Evolutionary conservation across 2,329 filamentous ascomycete species (phyloP), one percentile per base, ranked within the genome.

Genomic region (Fusarium torreyae): DNA sequence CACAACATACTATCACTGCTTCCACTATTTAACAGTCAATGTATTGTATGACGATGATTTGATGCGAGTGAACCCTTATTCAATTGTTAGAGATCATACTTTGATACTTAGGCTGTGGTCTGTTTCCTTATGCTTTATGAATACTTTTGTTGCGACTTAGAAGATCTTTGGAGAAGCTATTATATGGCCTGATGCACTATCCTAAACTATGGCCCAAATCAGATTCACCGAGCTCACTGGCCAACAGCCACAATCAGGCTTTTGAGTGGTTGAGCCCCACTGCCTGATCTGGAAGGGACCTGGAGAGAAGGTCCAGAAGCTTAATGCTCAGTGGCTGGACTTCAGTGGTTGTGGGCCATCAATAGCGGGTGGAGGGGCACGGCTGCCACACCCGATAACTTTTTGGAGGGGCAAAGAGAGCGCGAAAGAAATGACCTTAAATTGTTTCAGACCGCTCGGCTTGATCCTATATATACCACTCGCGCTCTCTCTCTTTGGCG

Each of bases 181-280:
- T 24, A 24, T 28, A 24, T 28, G 10, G 20, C 34, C 15, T 50
- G 31, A 63, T 26, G 51, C 58, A 44, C 61, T 64, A 64, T 31
- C 28, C 28, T 31, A 64, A 64, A 45, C 61, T 31, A 31, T 31
- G 28, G 28, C 28, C 28, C 10, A 74, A 70, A 66, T 45, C 49
- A 73, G 73, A 39, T 62, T 75, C 73, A 75, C 73, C 73, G 73
- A 75, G 58, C 52, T 65, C 49, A 66, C 73, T 73, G 62, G 63
- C 63, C 62, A 70, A 71, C 65, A 52, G 44, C 31, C 59, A 42
- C 57, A 58, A 54, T 55, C 51, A 22, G 57, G 38, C 42, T 40
- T 42, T 52, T 51, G 39, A 56, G 48, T 63, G 68, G 60, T 61
- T 69, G 63, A 54, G 69, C 63, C 67, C 71, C 71, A 74, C 72